Evolutionary conservation across 208 protist genomes (phyloP), one percentile per base, ranked within the genome.

Genomic region (Naegleria fowleri): DNA sequence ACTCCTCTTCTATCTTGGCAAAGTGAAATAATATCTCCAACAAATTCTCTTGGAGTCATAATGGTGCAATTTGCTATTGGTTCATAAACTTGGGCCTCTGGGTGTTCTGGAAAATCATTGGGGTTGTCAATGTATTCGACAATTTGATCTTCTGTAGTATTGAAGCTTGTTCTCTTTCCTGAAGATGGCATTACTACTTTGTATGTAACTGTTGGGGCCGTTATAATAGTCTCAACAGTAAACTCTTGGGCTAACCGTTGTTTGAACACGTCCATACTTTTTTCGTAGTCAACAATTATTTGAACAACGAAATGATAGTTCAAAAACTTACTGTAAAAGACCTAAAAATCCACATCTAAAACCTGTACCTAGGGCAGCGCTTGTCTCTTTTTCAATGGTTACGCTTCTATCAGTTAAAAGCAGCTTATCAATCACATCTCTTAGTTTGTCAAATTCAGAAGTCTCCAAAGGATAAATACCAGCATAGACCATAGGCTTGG

Each of bases 291-390:
- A 29, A 67, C n/a, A n/a, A n/a, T n/a, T 15, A 29, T 67, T 67
- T 67, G 1, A 29, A 67, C 11, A 67, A 67, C 3, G 22, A 67
- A 67, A 22, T 3, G 4, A 29, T 67, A 13, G 55, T 15, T 22
- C 22, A 29, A 67, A 67, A 67, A 67, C 55, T 67, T 67, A 67
- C 55, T 99, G 98, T 29, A 99, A 94, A 89, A 99, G 92, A 7
- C 98, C 98, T 13, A 99, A 94, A 93, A 99, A 99, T 36, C 98
- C 98, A 91, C 98, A 96, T 92, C 98, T 96, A 87, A 98, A 95
- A 13, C 98, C 98, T 11, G 92, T 84, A n/a, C 97, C 97, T 39
- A 98, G 94, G 55, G 97, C 97, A n/a, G 92, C 94, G 52, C 95
- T 98, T 16, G 94, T 94, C 48, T 98, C 92, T 86, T 94, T 48